A percentile compares a stretch with the other conserved stretches of the same genome.
phyloP scores from a whole-genome alignment of 2,329 filamentous ascomycete genomes.

The Pseudogymnoascus sp. region DNA sequence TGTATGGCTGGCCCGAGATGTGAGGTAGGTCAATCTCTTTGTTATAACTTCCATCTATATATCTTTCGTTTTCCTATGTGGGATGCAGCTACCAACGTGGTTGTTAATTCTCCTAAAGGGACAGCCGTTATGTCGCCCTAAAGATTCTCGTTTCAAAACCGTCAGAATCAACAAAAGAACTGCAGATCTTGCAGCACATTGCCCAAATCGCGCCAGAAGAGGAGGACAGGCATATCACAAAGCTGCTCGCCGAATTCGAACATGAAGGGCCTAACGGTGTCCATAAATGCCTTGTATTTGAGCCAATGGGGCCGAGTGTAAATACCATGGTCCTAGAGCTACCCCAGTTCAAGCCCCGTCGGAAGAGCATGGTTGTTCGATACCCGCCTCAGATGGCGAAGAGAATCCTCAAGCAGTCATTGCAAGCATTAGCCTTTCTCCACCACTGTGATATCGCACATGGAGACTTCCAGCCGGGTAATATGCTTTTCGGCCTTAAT shows the following conservation, averaged over 20 bases:
- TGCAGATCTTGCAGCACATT: not conserved
- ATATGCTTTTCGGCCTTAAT: slow-evolving; percentile 30
- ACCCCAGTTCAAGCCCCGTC: slow-evolving; percentile 15
- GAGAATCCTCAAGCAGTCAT: not conserved
- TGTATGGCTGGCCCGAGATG: slow-evolving; percentile 36
- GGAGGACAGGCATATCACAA: slow-evolving; percentile 26
- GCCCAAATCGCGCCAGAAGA: slow-evolving; percentile 9
- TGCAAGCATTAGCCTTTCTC: slow-evolving; percentile 20
- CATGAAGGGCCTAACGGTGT: slow-evolving; percentile 36
- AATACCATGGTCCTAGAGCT: slow-evolving; percentile 28
- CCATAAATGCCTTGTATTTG: slow-evolving; percentile 37
- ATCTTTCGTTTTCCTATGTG: not conserved
- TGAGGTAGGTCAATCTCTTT: not conserved
- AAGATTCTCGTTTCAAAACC: slow-evolving; percentile 13
- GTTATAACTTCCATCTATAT: not conserved
- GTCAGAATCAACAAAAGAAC: not conserved
- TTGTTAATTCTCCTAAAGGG: not conserved
- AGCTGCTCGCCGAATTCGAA: slow-evolving; percentile 31
- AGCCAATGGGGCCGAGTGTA: slow-evolving; percentile 32
- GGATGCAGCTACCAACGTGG: not conserved
- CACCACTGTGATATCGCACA: slow-evolving; percentile 33
- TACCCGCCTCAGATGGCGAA: not conserved
- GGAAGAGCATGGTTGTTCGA: not conserved
- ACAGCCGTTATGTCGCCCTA: slow-evolving; percentile 13
- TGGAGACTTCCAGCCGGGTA: slow-evolving; percentile 33